Conservation (phyloP, 2,329 filamentous ascomycete genomes). For the Ceratocystis albifundus region DNA sequence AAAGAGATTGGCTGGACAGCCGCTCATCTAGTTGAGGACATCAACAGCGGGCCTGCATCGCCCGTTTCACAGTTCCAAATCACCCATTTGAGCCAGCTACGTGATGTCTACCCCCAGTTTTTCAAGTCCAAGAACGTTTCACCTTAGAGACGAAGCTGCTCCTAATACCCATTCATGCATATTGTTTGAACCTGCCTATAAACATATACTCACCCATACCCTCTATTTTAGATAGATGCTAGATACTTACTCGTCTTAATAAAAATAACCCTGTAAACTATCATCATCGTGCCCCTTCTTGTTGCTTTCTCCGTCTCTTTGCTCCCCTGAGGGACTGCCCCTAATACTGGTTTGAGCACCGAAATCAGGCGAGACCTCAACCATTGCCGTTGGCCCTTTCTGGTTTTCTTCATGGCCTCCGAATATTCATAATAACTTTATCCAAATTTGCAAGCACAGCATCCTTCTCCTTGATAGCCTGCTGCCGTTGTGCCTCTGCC, state of each 20-base stretch:
- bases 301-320: neutral
- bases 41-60: conserved; percentile 48
- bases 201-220: neutral
- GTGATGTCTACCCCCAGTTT: conserved; percentile 66
- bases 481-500: conserved; percentile 50
- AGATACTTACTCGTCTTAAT: neutral
- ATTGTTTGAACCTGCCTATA: neutral
- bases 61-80: conserved; percentile 67
- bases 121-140: conserved; percentile 48
- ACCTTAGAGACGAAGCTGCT: neutral
- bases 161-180: conserved; percentile 7
- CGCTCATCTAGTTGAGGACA: conserved; percentile 73
- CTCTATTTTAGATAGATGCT: neutral
- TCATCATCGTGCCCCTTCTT: neutral
- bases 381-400: neutral
- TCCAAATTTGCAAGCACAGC: conserved; percentile 50
- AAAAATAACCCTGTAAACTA: neutral
- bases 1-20: conserved; percentile 74
- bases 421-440: conserved; percentile 47
- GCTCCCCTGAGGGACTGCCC: neutral
- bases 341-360: neutral
- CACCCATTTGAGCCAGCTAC: conserved; percentile 61
- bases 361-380: neutral
- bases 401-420: conserved; percentile 41
- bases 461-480: conserved; percentile 53